Base-by-base conservation (phyloP, 1,139 yeast genomes). In the Neolecta irregularis region DNA sequence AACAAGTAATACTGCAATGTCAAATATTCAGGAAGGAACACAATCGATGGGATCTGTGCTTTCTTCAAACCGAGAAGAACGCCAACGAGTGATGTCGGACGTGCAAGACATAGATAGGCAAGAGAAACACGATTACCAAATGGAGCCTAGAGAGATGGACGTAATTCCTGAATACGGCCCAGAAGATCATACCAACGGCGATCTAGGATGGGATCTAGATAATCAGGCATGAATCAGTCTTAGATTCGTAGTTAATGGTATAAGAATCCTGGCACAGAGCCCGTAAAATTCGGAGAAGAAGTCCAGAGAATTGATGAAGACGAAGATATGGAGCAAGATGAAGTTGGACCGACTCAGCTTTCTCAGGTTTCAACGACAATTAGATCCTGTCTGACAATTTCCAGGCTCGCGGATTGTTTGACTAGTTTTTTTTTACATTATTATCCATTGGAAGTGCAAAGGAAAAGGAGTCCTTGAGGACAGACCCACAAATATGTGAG, bases 291-390 rank as follows among this genome's bases (percentile, higher is more conserved):
- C 22, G 8, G 4, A 4, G 21, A 7, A 16, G 22, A 28, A 15
- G 22, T 15, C 9, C 9, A 28, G 22, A 11, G 22, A 13, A 8
- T 12, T 28, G 13, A 3, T 20, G 21, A 26, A 12, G 32, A 21
- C 11, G 35, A 23, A 9, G 35, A 36, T 12, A 34, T 28, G 3
- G 39, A 16, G 11, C n/a, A n/a, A n/a, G 32, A 25, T 6, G 36
- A 25, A 24, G 19, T 38, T n/a, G 41, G 36, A 4, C 41, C 41
- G 11, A 36, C 41, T 4, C 41, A 38, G 32, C n/a, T n/a, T n/a
- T n/a, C n/a, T n/a, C n/a, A n/a, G n/a, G n/a, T n/a, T n/a, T n/a
- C n/a, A n/a, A n/a, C n/a, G n/a, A n/a, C n/a, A n/a, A n/a, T n/a
- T n/a, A n/a, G n/a, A n/a, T n/a, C n/a, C n/a, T n/a, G n/a, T n/a